These are phyloP conservation scores for Corymbia calophylla DNA, from an alignment of 441 rosid species.

Conservation along the genomic window DNA sequence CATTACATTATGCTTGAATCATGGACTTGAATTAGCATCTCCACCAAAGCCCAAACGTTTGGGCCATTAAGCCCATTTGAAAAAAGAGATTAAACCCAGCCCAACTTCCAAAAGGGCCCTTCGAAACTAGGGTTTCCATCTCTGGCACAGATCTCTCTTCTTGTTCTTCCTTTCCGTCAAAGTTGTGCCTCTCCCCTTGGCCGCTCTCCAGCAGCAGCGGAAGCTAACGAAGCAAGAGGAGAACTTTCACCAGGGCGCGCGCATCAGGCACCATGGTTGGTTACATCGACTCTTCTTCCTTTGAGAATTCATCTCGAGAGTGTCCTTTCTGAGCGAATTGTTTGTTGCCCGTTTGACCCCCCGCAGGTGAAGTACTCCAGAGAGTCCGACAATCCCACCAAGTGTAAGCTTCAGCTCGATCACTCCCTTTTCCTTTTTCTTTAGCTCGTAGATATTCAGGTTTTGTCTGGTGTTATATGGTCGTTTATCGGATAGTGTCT, in stretches of 20 bases:
- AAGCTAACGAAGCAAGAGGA: background rate
- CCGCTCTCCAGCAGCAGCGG: background rate
- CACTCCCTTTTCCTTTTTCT: background rate
- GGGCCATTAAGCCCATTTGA: background rate
- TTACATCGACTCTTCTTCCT: background rate
- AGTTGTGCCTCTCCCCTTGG: background rate
- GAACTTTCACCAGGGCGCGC: background rate
- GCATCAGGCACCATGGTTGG: background rate
- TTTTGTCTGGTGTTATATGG: background rate
- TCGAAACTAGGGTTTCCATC: background rate
- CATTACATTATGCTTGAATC: background rate
- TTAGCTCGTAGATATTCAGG: background rate
- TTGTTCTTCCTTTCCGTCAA: background rate
- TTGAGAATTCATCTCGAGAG: background rate
- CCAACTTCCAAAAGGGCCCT: background rate
- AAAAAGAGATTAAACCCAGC: background rate
- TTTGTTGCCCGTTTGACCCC: background rate
- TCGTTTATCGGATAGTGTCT: background rate
- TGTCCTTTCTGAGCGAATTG: background rate
- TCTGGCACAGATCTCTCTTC: background rate
- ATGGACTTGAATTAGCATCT: background rate
- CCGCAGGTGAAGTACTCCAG: constrained; percentile 73
- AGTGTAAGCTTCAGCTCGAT: constrained; percentile 30
- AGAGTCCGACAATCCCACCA: constrained; percentile 64
- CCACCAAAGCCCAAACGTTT: background rate